Evolutionary conservation across 2,329 filamentous ascomycete species (phyloP), one percentile per base, ranked within the genome.

Genomic region (Phialemonium atrogriseum): DNA sequence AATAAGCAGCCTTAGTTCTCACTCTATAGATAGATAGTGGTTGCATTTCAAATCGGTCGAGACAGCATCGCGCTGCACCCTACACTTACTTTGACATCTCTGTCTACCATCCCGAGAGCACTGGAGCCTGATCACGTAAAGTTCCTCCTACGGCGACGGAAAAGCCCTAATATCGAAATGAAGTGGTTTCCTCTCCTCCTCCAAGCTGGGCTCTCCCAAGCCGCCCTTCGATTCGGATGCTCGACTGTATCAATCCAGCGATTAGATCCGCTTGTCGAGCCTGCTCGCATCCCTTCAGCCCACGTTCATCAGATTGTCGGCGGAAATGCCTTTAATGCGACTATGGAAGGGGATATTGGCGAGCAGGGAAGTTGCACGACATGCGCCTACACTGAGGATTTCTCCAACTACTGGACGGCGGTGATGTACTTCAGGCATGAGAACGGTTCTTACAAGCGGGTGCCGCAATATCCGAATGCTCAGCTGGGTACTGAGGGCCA

Each of bases 321-420:
- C n/a, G 34, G 34, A n/a, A 30, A 36, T 30, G 34, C 24, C 3
- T 36, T 35, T 24, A 35, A 35, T 21, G 33, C 33, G 11, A 21
- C 27, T 7, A 35, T 35, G 33, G 12, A 15, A 9, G 33, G 33
- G 16, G 33, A 35, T 10, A 31, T 35, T 13, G 27, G 33, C 10
- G 27, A 35, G 23, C 33, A 31, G 13, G 33, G 16, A 18, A 31
- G 9, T 13, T 35, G 33, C 24, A 35, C 33, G 14, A 35, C 33
- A 3, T 35, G 33, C 28, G 28, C 33, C 23, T 35, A 21, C 18
- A 26, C 22, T 5, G 33, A 35, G 27, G 33, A 35, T 16, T 31
- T 35, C 12, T 35, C 33, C 33, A 35, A 35, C 27, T 35, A 35
- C 27, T 35, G 33, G 33, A 35, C 33, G 22, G 33, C 33, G 8